These are phyloP conservation scores for Nigrospora sphaerica DNA, from an alignment of 2,329 filamentous ascomycete genomes.

Conservation along the genomic window DNA sequence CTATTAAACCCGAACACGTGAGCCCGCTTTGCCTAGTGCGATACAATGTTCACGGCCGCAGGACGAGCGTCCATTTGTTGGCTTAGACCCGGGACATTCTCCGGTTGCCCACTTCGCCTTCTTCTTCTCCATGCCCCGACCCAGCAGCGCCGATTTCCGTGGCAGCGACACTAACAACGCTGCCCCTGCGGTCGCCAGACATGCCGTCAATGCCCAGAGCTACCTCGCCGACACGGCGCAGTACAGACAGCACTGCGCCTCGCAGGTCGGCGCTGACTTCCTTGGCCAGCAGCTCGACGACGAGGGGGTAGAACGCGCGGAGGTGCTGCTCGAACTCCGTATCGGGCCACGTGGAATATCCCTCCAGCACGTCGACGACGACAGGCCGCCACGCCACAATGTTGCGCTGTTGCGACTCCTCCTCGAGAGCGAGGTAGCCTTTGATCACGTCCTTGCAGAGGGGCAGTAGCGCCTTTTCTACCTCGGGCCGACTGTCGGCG, in stretches of 20 bases:
- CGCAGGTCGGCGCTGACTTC: constrained; percentile 78
- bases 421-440: constrained; percentile 78
- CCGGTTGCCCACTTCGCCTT: constrained; percentile 7
- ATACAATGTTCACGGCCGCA: too few relatives aligned
- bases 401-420: constrained; percentile 94
- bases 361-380: constrained; percentile 93
- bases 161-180: constrained; percentile 26
- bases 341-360: constrained; percentile 76
- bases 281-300: constrained; percentile 73
- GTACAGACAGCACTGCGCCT: constrained; percentile 65
- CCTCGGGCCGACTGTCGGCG: constrained; percentile 69
- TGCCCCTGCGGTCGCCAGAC: constrained; percentile 30
- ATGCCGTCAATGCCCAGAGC: constrained; percentile 50
- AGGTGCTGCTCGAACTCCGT: constrained; percentile 76
- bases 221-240: constrained; percentile 78
- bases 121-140: constrained; percentile 2
- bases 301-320: constrained; percentile 76
- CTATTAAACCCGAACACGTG: too few relatives aligned
- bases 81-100: not conserved
- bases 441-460: constrained; percentile 91
- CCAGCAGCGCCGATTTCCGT: constrained; percentile 3
- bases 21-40: too few relatives aligned
- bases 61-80: too few relatives aligned
- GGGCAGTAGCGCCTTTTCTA: constrained; percentile 86
- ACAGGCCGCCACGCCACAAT: constrained; percentile 96